These are phyloP conservation scores for Orbilia quercus DNA, from an alignment of 2,329 filamentous ascomycete species.

Conservation along the genomic window DNA sequence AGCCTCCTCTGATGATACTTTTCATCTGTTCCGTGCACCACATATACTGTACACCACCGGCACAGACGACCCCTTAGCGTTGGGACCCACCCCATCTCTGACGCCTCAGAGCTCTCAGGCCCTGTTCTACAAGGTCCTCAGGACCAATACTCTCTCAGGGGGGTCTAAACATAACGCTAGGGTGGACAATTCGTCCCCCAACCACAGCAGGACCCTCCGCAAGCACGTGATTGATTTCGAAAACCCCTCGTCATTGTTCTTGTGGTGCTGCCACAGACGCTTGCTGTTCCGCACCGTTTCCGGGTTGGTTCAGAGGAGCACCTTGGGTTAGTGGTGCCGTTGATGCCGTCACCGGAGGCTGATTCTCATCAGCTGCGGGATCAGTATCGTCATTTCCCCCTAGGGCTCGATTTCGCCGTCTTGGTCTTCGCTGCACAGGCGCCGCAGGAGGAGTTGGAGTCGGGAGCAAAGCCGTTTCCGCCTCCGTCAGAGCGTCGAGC, in stretches of 20 bases:
- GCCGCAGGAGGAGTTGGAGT: too few relatives aligned
- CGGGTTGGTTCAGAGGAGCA: not conserved
- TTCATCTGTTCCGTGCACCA: slow-evolving; percentile 1
- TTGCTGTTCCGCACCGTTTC: slow-evolving; percentile 9
- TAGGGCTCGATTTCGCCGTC: not conserved
- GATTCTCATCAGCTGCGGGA: not conserved
- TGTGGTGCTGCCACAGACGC: slow-evolving; percentile 5
- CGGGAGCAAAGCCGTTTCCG: too few relatives aligned
- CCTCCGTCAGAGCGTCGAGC: too few relatives aligned
- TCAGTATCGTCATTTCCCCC: not conserved
- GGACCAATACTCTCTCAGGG: too few relatives aligned
- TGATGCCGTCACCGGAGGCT: not conserved
- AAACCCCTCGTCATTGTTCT: slow-evolving; percentile 14
- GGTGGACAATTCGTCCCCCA: slow-evolving; percentile 16
- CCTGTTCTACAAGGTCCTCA: too few relatives aligned
- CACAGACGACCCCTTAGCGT: too few relatives aligned
- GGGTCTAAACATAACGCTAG: not conserved
- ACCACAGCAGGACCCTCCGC: slow-evolving; percentile 14
- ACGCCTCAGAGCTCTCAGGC: too few relatives aligned
- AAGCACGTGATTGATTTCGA: slow-evolving; percentile 11
- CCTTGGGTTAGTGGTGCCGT: not conserved
- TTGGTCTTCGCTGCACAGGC: slow-evolving; percentile 2
- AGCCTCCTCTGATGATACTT: slow-evolving; percentile 24
- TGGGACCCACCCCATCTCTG: slow-evolving; percentile 5
- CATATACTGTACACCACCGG: not conserved